Conservation (phyloP, 75 land plant genomes). For the Cryptomeria japonica region DNA sequence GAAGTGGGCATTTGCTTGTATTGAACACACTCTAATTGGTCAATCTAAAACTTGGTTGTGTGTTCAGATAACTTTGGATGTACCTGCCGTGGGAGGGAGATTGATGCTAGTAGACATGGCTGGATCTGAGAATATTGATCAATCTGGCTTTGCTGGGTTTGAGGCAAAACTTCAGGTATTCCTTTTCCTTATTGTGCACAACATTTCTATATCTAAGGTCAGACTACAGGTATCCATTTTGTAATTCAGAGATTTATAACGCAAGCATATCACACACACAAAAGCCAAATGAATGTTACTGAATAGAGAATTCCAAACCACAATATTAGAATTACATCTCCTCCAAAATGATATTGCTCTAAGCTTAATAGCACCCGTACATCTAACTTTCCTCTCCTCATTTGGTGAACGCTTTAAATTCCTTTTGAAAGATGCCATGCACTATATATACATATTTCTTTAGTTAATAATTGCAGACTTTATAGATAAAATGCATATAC, state of each 20-base stretch:
- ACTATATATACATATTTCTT: neutral
- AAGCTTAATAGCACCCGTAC: neutral
- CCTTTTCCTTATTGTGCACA: neutral
- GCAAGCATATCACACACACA: neutral
- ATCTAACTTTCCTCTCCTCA: neutral
- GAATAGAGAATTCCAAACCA: neutral
- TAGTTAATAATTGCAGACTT: neutral
- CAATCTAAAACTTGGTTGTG: neutral
- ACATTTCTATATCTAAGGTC: neutral
- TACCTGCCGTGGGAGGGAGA: slow-evolving; percentile 87
- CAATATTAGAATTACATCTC: neutral
- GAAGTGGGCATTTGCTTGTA: neutral
- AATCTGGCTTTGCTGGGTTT: slow-evolving; percentile 83
- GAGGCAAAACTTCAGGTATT: slow-evolving; percentile 95
- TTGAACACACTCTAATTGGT: neutral
- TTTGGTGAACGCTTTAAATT: neutral
- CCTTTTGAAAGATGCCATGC: too few relatives aligned
- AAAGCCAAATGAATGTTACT: neutral
- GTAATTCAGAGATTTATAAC: neutral
- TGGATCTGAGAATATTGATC: slow-evolving; percentile 95
- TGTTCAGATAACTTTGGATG: slow-evolving; percentile 84
- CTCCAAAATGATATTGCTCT: neutral
- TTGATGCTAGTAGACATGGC: slow-evolving; percentile 98
- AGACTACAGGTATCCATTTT: too few relatives aligned
- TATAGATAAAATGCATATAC: neutral